Percentiles rank a stretch among this genome's conserved stretches.
phyloP scores from a whole-genome alignment of 2,329 filamentous ascomycete species.

The Zopfia rhizophila region DNA sequence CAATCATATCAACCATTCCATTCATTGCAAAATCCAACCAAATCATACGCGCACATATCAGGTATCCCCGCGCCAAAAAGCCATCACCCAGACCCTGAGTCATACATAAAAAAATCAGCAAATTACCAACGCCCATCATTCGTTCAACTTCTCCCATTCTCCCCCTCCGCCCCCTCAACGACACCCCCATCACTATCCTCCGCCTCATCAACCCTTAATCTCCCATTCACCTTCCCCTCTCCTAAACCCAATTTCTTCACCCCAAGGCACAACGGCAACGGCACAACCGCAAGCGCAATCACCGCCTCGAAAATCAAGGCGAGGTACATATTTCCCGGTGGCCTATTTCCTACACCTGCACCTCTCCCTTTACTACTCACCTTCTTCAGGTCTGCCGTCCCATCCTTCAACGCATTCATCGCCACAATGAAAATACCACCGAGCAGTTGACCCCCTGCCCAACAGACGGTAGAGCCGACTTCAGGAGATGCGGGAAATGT shows the following conservation, averaged over 20 bases:
- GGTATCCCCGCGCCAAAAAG: too few species aligned
- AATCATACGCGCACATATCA: too few species aligned
- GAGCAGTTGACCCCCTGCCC: slow-evolving; percentile 86
- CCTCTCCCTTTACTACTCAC: slow-evolving; percentile 39
- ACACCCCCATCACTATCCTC: slow-evolving; percentile 28
- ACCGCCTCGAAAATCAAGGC: slow-evolving; percentile 84
- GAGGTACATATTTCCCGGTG: slow-evolving; percentile 77
- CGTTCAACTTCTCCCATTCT: slow-evolving; percentile 30
- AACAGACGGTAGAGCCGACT: slow-evolving; percentile 83
- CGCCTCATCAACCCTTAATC: slow-evolving; percentile 46
- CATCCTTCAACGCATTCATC: slow-evolving; percentile 75
- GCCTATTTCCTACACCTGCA: slow-evolving; percentile 47
- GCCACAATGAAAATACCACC: slow-evolving; percentile 87
- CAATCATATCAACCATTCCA: too few species aligned
- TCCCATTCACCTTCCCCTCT: slow-evolving; percentile 34
- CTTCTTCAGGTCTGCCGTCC: slow-evolving; percentile 36
- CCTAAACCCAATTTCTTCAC: slow-evolving; percentile 67
- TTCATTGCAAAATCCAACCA: too few species aligned
- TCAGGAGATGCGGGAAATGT: slow-evolving; percentile 89
- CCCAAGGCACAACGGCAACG: slow-evolving; percentile 75
- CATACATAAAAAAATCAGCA: too few species aligned
- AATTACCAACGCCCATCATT: too few species aligned
- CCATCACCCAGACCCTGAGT: too few species aligned
- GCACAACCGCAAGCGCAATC: slow-evolving; percentile 71
- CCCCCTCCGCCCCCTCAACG: background rate